Base-by-base conservation (phyloP, 2,329 filamentous ascomycete species). In the Arthrobotrys sphaeroides region DNA sequence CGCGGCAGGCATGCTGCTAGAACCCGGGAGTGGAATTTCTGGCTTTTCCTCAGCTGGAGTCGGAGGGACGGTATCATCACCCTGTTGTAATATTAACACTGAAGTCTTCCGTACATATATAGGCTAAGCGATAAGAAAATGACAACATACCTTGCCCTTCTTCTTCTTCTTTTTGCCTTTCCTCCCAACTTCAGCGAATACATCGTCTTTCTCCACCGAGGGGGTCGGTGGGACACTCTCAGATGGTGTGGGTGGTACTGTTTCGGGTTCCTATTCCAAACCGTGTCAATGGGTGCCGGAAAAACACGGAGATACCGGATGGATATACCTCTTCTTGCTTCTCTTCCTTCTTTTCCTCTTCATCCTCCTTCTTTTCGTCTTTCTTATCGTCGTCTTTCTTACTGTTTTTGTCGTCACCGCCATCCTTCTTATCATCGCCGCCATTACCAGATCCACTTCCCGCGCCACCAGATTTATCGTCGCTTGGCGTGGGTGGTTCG, bases 1-100 rank as follows among this genome's bases (percentile, higher is more conserved):
- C 13, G 69, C 69, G 9, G 62, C 26, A 38, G 70, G 45, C 62
- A 62, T 40, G 28, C 13, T 26, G 12, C 40, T 57, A 16, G 61
- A 13, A 22, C 62, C 69, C 5, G 47, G 26, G 2, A 59, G 43
- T 26, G 16, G 20, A 9, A 57, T 33, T 36, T 73, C 69, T 7
- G 69, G 51, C 20, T 74, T 74, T 26, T 74, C 70, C 40, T 74
- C 70, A n/a, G 55, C 62, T 5, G 70, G 70, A 2, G 70, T 67
- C 31, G 9, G 31, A 9, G 61, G 70, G n/a, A 68, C 55, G 18
- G 55, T 64, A 9, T 74, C 70, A 26, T 40, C 18, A 1, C 55
- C 62, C 70, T 74, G 28, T 18, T 33, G 7, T 10, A 5, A n/a
- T 33, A 55, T 53, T 45, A 73, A 28, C n/a, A 64, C 42, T 18